These are phyloP conservation scores for Cryptococcus sp. DNA, from an alignment of 1,284 basidiomycete species.

Conservation along the genomic window DNA sequence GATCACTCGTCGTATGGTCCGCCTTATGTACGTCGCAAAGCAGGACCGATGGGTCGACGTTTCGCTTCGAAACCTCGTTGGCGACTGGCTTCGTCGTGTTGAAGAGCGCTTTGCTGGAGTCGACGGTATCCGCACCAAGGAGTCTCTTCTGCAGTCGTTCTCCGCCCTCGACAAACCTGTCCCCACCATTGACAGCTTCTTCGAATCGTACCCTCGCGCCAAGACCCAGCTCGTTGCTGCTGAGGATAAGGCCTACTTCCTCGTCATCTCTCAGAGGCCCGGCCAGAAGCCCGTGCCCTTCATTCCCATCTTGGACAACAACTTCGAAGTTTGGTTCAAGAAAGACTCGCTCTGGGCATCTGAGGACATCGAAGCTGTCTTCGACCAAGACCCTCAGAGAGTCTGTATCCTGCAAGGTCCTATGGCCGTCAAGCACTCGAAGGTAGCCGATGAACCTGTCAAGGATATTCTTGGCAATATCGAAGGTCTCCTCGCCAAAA, in stretches of 20 bases:
- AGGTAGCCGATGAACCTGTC: slow-evolving; percentile 88
- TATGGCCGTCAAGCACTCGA: slow-evolving; percentile 86
- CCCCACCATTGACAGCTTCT: slow-evolving; percentile 78
- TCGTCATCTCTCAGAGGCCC: slow-evolving; percentile 89
- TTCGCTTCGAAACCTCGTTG: slow-evolving; percentile 90
- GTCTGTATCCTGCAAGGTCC: slow-evolving; percentile 98
- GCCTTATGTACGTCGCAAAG: slow-evolving; percentile 89
- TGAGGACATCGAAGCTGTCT: slow-evolving; percentile 97
- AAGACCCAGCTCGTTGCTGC: slow-evolving; percentile 85
- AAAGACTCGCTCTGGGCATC: slow-evolving; percentile 99
- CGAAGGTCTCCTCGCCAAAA: slow-evolving; percentile 73
- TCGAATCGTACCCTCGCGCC: slow-evolving; percentile 78
- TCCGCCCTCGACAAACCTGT: slow-evolving; percentile 78
- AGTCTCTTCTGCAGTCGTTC: slow-evolving; percentile 89
- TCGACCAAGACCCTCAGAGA: slow-evolving; percentile 96
- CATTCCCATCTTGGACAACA: slow-evolving; percentile 92
- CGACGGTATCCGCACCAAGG: slow-evolving; percentile 71
- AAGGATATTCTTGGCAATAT: slow-evolving; percentile 88
- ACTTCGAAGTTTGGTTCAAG: slow-evolving; percentile 98
- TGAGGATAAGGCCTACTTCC: slow-evolving; percentile 94
- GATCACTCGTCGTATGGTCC: slow-evolving; percentile 83
- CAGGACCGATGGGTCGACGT: slow-evolving; percentile 92
- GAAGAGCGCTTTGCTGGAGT: slow-evolving; percentile 98
- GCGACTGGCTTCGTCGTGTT: slow-evolving; percentile 94
- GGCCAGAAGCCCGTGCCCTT: slow-evolving; percentile 98